Percentiles rank a stretch among this genome's conserved stretches.
Evolutionary conservation across 139 green algal genomes (phyloP).

Genomic region (Trebouxia sp.): DNA sequence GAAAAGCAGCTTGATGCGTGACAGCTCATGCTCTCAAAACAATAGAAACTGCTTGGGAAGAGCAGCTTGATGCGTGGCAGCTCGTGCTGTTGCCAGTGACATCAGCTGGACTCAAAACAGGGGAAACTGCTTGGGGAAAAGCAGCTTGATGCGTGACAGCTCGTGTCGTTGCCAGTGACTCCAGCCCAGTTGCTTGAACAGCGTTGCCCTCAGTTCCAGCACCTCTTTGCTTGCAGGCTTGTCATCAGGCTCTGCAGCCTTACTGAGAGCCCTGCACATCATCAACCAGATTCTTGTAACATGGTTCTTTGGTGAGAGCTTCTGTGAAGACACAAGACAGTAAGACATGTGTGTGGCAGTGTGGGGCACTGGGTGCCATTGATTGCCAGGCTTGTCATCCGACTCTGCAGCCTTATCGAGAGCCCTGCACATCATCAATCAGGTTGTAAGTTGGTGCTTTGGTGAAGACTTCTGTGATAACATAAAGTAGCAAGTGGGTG

Average conservation of each 20-base stretch:
- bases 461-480: no score
- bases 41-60: no score
- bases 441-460: no score
- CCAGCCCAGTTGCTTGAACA: conserved; percentile 59
- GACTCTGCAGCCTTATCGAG: not conserved
- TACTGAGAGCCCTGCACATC: conserved; percentile 47
- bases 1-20: conserved; percentile 45
- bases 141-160: conserved; percentile 34
- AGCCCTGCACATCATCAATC: no score
- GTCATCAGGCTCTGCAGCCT: conserved; percentile 45
- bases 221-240: conserved; percentile 44
- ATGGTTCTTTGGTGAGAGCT: no score
- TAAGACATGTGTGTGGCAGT: not conserved
- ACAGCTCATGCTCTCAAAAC: no score
- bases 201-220: conserved; percentile 43
- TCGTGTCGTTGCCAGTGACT: conserved; percentile 58
- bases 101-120: conserved; percentile 63
- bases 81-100: conserved; percentile 58
- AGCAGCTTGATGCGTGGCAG: no score
- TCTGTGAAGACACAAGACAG: no score
- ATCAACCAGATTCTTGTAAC: no score
- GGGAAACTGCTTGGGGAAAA: conserved; percentile 53
- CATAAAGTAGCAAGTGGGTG: no score
- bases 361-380: not conserved
- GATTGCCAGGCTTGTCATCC: not conserved